These are phyloP conservation scores for Rehmannia glutinosa DNA, from an alignment of 257 asterid genomes.

Conservation along the genomic window DNA sequence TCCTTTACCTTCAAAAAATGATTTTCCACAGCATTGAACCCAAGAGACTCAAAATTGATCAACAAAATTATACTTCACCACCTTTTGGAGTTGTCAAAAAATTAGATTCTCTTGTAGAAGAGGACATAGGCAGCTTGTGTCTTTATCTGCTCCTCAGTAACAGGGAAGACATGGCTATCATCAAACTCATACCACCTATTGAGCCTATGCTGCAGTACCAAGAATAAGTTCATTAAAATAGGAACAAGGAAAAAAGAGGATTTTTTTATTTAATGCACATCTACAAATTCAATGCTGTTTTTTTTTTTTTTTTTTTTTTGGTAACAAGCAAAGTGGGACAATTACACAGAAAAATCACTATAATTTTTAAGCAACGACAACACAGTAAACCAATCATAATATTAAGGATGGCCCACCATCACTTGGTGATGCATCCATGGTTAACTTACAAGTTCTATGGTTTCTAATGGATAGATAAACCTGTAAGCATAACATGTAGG, in stretches of 20 bases:
- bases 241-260: not conserved
- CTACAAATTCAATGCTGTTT: too few relatives aligned
- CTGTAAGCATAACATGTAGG: too few relatives aligned
- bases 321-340: too few relatives aligned
- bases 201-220: constrained; percentile 43
- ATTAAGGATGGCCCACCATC: too few relatives aligned
- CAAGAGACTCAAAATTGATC: not conserved
- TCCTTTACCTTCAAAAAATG: not conserved
- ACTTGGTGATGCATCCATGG: too few relatives aligned
- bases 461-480: too few relatives aligned
- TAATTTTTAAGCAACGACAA: too few relatives aligned
- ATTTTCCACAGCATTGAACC: not conserved
- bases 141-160: constrained; percentile 44
- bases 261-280: too few relatives aligned
- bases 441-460: too few relatives aligned
- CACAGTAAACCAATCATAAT: too few relatives aligned
- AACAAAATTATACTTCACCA: constrained; percentile 8
- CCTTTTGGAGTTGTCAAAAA: not conserved
- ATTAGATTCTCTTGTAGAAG: constrained; percentile 61
- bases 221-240: constrained; percentile 4
- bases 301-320: too few relatives aligned
- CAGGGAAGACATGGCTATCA: constrained; percentile 40
- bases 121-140: constrained; percentile 68
- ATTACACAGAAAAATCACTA: too few relatives aligned
- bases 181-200: constrained; percentile 63